These are phyloP conservation scores for Colletotrichum incanum DNA, from an alignment of 2,329 filamentous ascomycete species.

Conservation along the genomic window DNA sequence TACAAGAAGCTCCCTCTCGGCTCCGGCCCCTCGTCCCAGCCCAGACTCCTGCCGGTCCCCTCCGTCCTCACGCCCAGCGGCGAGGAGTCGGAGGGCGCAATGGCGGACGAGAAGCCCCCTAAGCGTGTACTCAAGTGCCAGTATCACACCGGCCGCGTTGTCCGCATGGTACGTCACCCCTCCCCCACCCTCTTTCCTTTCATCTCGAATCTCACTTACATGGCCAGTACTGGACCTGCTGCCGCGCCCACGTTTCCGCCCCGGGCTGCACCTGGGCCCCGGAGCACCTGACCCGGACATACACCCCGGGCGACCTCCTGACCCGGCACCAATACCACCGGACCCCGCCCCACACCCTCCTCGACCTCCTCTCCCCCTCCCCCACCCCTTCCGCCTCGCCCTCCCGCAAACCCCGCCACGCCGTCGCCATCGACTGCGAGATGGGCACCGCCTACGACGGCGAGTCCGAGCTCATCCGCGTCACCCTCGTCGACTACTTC, in stretches of 20 bases:
- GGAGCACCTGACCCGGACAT: constrained; percentile 47
- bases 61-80: neutral
- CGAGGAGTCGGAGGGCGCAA: constrained; percentile 18
- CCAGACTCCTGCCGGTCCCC: constrained; percentile 7
- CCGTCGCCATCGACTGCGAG: constrained; percentile 69
- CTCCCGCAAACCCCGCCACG: constrained; percentile 36
- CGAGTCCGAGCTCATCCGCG: constrained; percentile 67
- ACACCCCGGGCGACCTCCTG: constrained; percentile 47
- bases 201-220: constrained; percentile 8
- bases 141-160: constrained; percentile 50
- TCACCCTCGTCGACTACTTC: constrained; percentile 68
- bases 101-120: constrained; percentile 19
- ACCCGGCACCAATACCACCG: constrained; percentile 32
- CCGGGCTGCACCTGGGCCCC: constrained; percentile 48
- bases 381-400: neutral
- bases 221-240: constrained; percentile 52
- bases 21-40: neutral
- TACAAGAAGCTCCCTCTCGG: constrained; percentile 4
- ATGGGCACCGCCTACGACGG: constrained; percentile 64
- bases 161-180: constrained; percentile 46
- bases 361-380: constrained; percentile 1
- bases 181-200: neutral
- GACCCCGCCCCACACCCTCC: constrained; percentile 25
- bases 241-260: constrained; percentile 45
- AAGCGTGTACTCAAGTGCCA: constrained; percentile 46